Evolutionary conservation across 2,329 filamentous ascomycete species (phyloP), one percentile per base, ranked within the genome.

Genomic region (Microdochium nivale): DNA sequence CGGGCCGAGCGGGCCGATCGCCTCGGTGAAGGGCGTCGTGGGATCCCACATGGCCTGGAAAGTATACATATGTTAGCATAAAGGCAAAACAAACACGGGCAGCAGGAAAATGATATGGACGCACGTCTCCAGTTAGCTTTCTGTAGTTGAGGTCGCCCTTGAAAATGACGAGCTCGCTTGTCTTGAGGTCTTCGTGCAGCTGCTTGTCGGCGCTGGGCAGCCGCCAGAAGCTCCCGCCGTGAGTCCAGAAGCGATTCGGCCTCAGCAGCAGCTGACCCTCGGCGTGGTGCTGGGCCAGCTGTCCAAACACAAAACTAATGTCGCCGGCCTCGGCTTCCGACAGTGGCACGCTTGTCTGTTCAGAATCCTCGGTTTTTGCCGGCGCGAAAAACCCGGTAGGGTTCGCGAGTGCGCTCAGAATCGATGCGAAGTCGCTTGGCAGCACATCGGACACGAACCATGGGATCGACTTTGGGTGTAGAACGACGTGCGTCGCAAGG

Each of bases 371-470:
- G 53, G 71, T 67, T 54, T 83, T 79, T 13, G 91, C 88, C 27
- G 90, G 83, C 0, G 85, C 81, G 71, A 94, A 97, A 69, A 97
- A 96, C 11, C 70, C 62, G 59, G 86, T 83, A 1, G 94, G 88
- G 59, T 84, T 79, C 7, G 85, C 81, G n/a, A 99, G 78, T 3
- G 87, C 88, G 56, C 80, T 83, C 49, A 99, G 80, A 2, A 97
- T 79, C n/a, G 86, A 83, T 1, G 76, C 78, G 60, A 97, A 96
- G 70, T 99, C 94, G 40, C 75, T 78, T 0, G 92, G 91, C 11
- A 96, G 70, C 3, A 97, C 94, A 62, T 99, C 94, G 1, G 90
- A 96, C 48, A 99, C 94, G 65, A 97, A 99, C 94, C 94, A 99
- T 1, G 94, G 94, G 53, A 99, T 91, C 23, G 84, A 86, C 72